Base-by-base conservation (phyloP, 345 rosid species). In the Linum usitatissimum region DNA sequence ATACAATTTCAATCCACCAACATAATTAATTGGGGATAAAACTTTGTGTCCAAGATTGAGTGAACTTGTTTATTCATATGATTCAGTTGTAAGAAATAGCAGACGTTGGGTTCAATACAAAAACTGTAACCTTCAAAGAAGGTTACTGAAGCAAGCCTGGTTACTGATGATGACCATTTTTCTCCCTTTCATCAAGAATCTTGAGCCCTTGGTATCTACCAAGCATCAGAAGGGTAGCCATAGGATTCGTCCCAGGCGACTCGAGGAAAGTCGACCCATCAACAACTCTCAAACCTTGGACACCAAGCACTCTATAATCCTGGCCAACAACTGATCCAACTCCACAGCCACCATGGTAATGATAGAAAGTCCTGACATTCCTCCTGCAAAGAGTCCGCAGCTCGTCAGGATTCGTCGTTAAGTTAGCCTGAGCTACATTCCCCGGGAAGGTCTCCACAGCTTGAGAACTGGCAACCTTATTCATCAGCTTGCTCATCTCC, bases 351-450 rank as follows among this genome's bases (percentile, higher is more conserved):
- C 94, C 92, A 48, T 87, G 90, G 57, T 74, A 87, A 61, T 87
- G 92, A 62, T 70, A 83, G 59, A 68, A 87, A 15, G 97, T 90
- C 69, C 82, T 71, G 6, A 84, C 90, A 42, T 86, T 90, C 53
- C 71, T 63, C 72, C 73, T 77, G 79, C 96, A 90, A 68, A 80
- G 78, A 36, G 55, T 60, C 53, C 78, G 64, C 3, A 78, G 72
- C 55, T 80, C 85, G 40, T 66, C 72, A 0, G 57, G 70, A 10
- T 77, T 77, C 0, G 64, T 48, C 67, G 73, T 51, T 45, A 79
- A 30, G 13, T 72, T 82, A 30, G 70, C 67, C 23, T 67, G 72
- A 5, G 54, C 68, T 55, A 61, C 65, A 18, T 53, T 62, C 12
- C 85, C 84, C 38, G 79, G 65, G 75, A 73, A 90, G 9, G 71